phyloP scores from a whole-genome alignment of 495 filamentous ascomycete genomes.

The Annulohypoxylon maeteangense region DNA sequence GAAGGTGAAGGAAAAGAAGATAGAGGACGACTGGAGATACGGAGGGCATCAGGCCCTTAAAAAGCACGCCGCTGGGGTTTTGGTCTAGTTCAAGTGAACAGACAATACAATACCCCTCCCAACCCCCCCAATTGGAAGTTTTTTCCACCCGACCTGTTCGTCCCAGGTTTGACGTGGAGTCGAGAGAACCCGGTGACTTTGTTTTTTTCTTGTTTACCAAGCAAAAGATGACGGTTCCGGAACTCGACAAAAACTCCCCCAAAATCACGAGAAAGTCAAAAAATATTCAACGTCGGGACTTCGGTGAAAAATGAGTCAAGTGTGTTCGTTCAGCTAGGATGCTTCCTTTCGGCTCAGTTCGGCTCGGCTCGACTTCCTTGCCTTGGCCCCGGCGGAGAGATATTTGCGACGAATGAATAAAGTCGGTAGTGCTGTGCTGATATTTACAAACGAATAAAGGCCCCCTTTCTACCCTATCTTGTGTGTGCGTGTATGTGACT shows the following conservation, averaged over 20 bases:
- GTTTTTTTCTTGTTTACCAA: neutral
- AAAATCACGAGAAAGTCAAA: neutral
- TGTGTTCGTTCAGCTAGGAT: no score
- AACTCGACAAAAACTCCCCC: neutral
- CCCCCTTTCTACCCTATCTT: slow-evolving; percentile 42
- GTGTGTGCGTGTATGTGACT: no score
- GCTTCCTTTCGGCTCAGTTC: no score
- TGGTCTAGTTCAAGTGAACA: slow-evolving; percentile 42
- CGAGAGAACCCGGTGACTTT: slow-evolving; percentile 10
- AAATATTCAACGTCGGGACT: neutral
- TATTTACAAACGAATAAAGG: slow-evolving; percentile 39
- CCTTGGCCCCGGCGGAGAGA: slow-evolving; percentile 1
- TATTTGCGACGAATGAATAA: slow-evolving; percentile 10
- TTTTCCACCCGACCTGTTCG: neutral
- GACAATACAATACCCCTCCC: slow-evolving; percentile 15
- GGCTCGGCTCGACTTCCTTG: no score
- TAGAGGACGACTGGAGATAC: slow-evolving; percentile 27
- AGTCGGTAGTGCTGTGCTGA: slow-evolving; percentile 39
- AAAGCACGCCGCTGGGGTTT: slow-evolving; percentile 11
- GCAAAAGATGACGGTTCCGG: neutral
- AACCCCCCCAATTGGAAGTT: slow-evolving; percentile 24
- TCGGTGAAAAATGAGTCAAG: no score
- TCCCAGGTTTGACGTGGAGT: slow-evolving; percentile 12
- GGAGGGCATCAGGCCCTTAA: slow-evolving; percentile 13
- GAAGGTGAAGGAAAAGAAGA: slow-evolving; percentile 22